A percentile compares a stretch with the other conserved stretches of the same genome.
Evolutionary conservation across 1,284 basidiomycete genomes (phyloP).

Genomic region (Pyrrhoderma lamaoense): DNA sequence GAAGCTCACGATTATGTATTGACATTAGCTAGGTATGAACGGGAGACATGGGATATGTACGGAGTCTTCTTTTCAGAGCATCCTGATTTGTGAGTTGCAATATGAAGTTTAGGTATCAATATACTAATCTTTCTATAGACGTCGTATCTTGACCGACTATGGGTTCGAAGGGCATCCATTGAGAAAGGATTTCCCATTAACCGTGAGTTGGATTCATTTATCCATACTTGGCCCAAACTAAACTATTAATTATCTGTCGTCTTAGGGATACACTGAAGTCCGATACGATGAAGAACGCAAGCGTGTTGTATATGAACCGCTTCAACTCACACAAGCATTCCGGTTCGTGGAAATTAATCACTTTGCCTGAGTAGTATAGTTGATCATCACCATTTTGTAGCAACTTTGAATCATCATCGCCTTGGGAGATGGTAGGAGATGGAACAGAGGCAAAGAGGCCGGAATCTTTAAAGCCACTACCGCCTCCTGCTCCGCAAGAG

Average conservation of each 20-base stretch:
- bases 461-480: constrained; percentile 62
- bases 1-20: constrained; percentile 11
- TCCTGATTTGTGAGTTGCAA: constrained; percentile 79
- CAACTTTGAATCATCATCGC: constrained; percentile 91
- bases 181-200: constrained; percentile 96
- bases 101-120: neutral
- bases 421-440: constrained; percentile 96
- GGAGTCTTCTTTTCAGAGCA: constrained; percentile 97
- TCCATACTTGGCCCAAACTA: constrained; percentile 3
- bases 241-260: constrained; percentile 9
- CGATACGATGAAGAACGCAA: constrained; percentile 99
- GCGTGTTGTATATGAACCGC: constrained; percentile 95
- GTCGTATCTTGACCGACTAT: constrained; percentile 97
- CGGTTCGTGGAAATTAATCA: constrained; percentile 44
- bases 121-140: constrained; percentile 38
- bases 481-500: constrained; percentile 54
- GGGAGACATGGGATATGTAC: constrained; percentile 97
- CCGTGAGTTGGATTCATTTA: constrained; percentile 43
- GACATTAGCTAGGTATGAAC: constrained; percentile 67
- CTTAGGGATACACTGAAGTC: constrained; percentile 90
- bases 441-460: constrained; percentile 70
- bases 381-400: constrained; percentile 32
- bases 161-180: constrained; percentile 98
- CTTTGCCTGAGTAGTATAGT: neutral
- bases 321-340: constrained; percentile 98